Evolutionary conservation across 2,329 filamentous ascomycete genomes (phyloP).

Genomic region (Hypoxylon sp.): DNA sequence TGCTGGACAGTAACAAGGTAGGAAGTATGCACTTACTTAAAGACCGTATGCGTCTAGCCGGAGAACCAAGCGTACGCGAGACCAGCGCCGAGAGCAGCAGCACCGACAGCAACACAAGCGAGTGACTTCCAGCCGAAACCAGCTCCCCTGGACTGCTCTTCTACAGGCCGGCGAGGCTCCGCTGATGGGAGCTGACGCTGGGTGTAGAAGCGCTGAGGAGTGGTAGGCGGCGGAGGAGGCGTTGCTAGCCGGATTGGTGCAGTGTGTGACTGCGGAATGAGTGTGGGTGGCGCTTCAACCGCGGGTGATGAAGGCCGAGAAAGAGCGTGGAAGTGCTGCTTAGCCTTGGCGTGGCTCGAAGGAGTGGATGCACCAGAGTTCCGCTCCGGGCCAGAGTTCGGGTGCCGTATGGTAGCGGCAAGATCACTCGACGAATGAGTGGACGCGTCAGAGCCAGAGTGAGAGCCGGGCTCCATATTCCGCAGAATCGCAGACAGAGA

Average conservation of each 20-base stretch:
- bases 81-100: constrained; percentile 34
- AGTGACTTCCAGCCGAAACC: constrained; percentile 39
- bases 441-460: not conserved
- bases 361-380: constrained; percentile 3
- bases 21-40: constrained; percentile 2
- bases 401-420: too few relatives aligned
- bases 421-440: too few relatives aligned
- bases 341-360: not conserved
- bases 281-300: not conserved
- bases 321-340: not conserved
- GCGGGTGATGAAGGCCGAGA: not conserved
- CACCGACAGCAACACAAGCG: constrained; percentile 34
- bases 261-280: not conserved
- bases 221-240: not conserved
- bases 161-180: constrained; percentile 15
- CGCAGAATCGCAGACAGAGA: not conserved
- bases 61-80: constrained; percentile 39
- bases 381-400: too few relatives aligned
- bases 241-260: not conserved
- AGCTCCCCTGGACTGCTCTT: constrained; percentile 10
- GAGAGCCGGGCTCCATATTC: too few relatives aligned
- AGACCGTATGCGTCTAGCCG: constrained; percentile 18
- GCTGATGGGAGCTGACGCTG: constrained; percentile 30
- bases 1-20: not conserved
- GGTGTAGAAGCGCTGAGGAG: constrained; percentile 20